Conservation (phyloP, 2,329 filamentous ascomycete genomes). For the Emericellopsis atlantica region DNA sequence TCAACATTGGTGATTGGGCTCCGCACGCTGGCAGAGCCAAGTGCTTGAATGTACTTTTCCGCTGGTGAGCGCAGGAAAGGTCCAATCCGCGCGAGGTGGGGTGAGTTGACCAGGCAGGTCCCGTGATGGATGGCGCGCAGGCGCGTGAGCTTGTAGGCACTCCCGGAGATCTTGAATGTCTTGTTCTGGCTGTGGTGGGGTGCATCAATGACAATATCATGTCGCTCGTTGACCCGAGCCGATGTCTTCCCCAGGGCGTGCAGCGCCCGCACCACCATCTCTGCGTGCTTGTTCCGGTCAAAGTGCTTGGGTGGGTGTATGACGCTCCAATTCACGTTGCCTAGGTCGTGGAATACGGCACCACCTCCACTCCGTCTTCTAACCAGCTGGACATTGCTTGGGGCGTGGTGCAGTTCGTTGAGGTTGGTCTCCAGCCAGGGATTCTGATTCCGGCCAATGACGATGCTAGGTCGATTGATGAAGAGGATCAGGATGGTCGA, state of each 20-base stretch:
- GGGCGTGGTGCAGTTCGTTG: conserved; percentile 30
- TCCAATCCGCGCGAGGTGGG: conserved; percentile 58
- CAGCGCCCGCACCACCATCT: conserved; percentile 86
- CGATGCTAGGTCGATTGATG: conserved; percentile 72
- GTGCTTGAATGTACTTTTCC: conserved; percentile 61
- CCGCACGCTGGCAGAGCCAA: conserved; percentile 83
- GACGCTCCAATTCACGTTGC: conserved; percentile 92
- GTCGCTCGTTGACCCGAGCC: conserved; percentile 72
- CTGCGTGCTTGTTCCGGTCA: conserved; percentile 74
- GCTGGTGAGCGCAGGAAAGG: conserved; percentile 67
- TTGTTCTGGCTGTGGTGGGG: conserved; percentile 1
- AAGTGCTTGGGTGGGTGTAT: conserved; percentile 69
- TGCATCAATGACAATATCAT: conserved; percentile 75
- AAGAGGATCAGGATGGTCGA: conserved; percentile 80
- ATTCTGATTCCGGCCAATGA: conserved; percentile 95
- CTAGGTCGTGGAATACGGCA: conserved; percentile 84
- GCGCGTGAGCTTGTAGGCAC: conserved; percentile 85
- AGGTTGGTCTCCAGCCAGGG: conserved; percentile 90
- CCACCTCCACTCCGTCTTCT: conserved; percentile 81
- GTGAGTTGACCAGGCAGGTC: conserved; percentile 71
- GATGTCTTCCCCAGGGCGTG: conserved; percentile 41
- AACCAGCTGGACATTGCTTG: conserved; percentile 43
- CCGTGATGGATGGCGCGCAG: conserved; percentile 80
- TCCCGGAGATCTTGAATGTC: conserved; percentile 77
- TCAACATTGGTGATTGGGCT: conserved; percentile 73